These are phyloP conservation scores for Sporothrix globosa DNA, from an alignment of 2,329 filamentous ascomycete genomes.

Conservation along the genomic window DNA sequence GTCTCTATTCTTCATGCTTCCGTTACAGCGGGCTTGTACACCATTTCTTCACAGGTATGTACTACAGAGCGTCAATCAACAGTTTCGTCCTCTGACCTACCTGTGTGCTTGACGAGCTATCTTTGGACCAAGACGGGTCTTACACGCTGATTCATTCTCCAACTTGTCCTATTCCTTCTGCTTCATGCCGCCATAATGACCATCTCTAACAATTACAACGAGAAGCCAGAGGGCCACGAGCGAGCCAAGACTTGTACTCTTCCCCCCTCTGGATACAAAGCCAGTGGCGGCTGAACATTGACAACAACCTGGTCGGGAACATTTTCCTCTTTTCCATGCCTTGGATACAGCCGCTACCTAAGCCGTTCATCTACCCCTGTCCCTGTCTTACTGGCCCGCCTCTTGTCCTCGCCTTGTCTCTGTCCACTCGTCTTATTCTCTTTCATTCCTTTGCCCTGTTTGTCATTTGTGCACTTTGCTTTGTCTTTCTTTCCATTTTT, in stretches of 20 bases:
- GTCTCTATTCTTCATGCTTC: not conserved
- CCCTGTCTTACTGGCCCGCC: conserved; percentile 27
- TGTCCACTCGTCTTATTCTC: conserved; percentile 2
- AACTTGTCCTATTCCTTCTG: not conserved
- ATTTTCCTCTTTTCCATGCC: conserved; percentile 21
- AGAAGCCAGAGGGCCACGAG: not conserved
- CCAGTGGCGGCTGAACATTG: conserved; percentile 39
- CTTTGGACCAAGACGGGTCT: conserved; percentile 23
- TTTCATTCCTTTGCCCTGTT: conserved; percentile 20
- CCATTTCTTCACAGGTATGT: not conserved
- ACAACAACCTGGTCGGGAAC: conserved; percentile 37
- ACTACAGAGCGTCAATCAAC: not conserved
- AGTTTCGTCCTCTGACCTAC: not conserved
- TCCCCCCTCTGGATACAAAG: conserved; percentile 28
- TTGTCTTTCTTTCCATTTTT: conserved; percentile 4
- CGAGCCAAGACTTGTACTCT: not conserved
- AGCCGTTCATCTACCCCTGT: conserved; percentile 20
- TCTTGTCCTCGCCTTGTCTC: conserved; percentile 17
- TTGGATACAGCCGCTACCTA: conserved; percentile 36
- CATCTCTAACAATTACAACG: not conserved
- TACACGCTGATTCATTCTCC: conserved; percentile 23
- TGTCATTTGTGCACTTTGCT: not conserved
- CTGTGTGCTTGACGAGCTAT: conserved; percentile 3
- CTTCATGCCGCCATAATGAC: not conserved
- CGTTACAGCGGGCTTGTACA: conserved; percentile 10